Percentiles rank a stretch among this genome's conserved stretches.
These are phyloP conservation scores for Dispira simplex DNA, from an alignment of 192 early-diverging fungal genomes.

Conservation along the genomic window DNA sequence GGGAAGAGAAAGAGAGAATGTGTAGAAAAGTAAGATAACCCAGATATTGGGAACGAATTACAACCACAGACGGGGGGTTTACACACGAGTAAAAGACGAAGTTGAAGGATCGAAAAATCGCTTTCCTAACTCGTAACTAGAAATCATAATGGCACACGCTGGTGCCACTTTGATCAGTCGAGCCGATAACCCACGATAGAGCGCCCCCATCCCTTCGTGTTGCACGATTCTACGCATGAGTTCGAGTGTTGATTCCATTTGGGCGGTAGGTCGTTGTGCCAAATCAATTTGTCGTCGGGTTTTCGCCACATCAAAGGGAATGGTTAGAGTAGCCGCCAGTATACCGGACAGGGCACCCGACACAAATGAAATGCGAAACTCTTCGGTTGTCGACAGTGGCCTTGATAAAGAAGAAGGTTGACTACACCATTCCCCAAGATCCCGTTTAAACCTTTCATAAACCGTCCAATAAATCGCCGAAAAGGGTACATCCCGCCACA, in stretches of 20 bases:
- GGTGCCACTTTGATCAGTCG: slow-evolving; percentile 80
- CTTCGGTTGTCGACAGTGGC: slow-evolving; percentile 12
- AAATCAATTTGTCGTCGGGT: slow-evolving; percentile 66
- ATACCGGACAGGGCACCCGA: slow-evolving; percentile 77
- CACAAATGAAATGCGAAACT: slow-evolving; percentile 57
- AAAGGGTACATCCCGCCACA: slow-evolving; percentile 95
- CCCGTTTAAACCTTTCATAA: slow-evolving; percentile 37
- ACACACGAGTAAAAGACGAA: background rate
- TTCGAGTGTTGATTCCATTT: slow-evolving; percentile 3
- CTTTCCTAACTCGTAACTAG: slow-evolving; percentile 64
- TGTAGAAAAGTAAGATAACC: too few species aligned
- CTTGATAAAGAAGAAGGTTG: too few species aligned
- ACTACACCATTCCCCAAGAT: too few species aligned
- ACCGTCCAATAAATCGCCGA: slow-evolving; percentile 89
- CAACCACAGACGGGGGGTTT: too few species aligned
- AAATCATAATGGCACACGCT: slow-evolving; percentile 94
- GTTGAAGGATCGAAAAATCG: slow-evolving; percentile 9
- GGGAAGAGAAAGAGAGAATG: too few species aligned
- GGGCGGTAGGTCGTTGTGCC: slow-evolving; percentile 11
- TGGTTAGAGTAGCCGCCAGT: slow-evolving; percentile 76
- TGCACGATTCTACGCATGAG: slow-evolving; percentile 22
- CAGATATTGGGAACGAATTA: too few species aligned
- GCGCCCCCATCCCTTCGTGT: slow-evolving; percentile 18
- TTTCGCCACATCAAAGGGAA: slow-evolving; percentile 94
- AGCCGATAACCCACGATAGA: slow-evolving; percentile 41